phyloP scores from a whole-genome alignment of 106 monocot species.

The Acanthochlamys bracteata region DNA sequence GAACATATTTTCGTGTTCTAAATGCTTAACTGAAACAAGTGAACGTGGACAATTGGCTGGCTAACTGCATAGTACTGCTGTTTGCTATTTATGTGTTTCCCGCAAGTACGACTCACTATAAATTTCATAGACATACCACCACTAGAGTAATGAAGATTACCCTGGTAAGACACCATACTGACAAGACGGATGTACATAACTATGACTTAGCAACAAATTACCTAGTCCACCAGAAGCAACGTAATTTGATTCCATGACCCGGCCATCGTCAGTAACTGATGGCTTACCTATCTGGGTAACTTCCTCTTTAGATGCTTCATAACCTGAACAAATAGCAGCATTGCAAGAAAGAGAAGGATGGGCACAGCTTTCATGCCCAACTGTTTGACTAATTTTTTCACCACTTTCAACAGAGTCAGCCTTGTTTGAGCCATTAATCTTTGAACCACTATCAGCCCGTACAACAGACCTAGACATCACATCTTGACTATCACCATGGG shows the following conservation, averaged over 20 bases:
- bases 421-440: slow-evolving; percentile 79
- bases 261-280: slow-evolving; percentile 26
- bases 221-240: slow-evolving; percentile 48
- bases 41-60: too few relatives aligned
- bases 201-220: slow-evolving; percentile 11
- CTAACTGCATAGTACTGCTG: too few relatives aligned
- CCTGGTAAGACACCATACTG: neutral
- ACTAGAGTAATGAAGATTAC: too few relatives aligned
- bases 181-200: neutral
- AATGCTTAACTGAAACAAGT: too few relatives aligned
- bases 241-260: slow-evolving; percentile 32
- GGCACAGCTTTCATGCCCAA: slow-evolving; percentile 42
- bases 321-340: slow-evolving; percentile 64
- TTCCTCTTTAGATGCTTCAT: slow-evolving; percentile 75
- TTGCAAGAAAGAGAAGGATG: slow-evolving; percentile 96
- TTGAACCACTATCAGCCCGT: slow-evolving; percentile 90
- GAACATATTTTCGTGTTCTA: too few relatives aligned
- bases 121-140: too few relatives aligned
- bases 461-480: slow-evolving; percentile 71
- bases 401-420: slow-evolving; percentile 90
- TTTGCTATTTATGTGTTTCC: too few relatives aligned
- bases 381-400: slow-evolving; percentile 46
- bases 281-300: slow-evolving; percentile 61
- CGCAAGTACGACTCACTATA: too few relatives aligned
- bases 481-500: slow-evolving; percentile 92